Percentiles rank a stretch among this genome's conserved stretches.
Evolutionary conservation across 75 land plant genomes (phyloP).

Genomic region (Sequoiadendron giganteum): DNA sequence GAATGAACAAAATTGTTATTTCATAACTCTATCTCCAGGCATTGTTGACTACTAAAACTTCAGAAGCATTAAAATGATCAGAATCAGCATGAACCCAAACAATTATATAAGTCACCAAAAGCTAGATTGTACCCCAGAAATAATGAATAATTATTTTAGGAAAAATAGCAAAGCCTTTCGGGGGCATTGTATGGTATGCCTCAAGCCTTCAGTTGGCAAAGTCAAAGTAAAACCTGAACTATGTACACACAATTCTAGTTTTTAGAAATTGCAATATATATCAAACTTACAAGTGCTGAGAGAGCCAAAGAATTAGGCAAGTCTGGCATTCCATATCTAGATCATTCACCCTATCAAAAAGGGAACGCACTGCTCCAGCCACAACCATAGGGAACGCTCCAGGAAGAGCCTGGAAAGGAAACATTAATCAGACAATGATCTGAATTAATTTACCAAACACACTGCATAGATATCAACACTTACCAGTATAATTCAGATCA

Average conservation of each 20-base stretch:
- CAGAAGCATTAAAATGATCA: not conserved
- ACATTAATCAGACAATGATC: not conserved
- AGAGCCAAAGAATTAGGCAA: constrained; percentile 89
- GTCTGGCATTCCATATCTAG: constrained; percentile 90
- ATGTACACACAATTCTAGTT: not conserved
- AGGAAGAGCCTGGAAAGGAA: constrained; percentile 75
- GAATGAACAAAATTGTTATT: not conserved
- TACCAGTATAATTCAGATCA: not conserved
- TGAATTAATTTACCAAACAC: constrained; percentile 2
- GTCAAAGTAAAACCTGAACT: not conserved
- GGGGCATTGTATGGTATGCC: not conserved
- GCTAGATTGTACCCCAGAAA: not conserved
- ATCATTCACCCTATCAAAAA: constrained; percentile 79
- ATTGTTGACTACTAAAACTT: not conserved
- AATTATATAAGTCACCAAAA: not conserved
- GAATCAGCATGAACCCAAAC: not conserved
- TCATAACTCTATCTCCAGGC: not conserved
- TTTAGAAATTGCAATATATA: not conserved
- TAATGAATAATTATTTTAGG: not conserved
- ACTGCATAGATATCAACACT: not conserved
- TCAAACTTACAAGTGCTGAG: constrained; percentile 85
- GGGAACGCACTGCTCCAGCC: constrained; percentile 90
- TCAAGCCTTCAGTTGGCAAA: not conserved
- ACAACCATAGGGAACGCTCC: constrained; percentile 96
- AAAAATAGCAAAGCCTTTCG: not conserved